Conservation (phyloP, 441 rosid species). For the Flueggea neowawraea region DNA sequence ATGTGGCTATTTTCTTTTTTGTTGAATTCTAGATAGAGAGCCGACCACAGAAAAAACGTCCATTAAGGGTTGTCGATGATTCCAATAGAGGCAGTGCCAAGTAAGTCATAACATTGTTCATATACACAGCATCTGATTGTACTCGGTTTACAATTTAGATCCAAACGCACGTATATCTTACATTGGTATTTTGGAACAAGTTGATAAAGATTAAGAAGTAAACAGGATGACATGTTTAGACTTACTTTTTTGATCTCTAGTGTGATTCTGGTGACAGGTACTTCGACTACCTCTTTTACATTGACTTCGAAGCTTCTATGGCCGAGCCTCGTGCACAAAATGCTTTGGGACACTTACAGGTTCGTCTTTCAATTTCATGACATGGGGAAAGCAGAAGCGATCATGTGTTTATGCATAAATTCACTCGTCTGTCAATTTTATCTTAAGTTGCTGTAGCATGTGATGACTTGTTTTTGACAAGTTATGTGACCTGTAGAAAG, state of each 20-base stretch:
- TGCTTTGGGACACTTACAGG: constrained; percentile 87
- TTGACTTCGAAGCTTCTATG: constrained; percentile 96
- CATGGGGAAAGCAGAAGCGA: background rate
- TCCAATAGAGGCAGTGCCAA: constrained; percentile 54
- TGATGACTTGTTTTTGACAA: no score
- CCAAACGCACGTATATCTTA: no score
- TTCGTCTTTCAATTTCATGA: constrained; percentile 14
- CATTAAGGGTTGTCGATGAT: constrained; percentile 59
- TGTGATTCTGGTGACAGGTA: constrained; percentile 44
- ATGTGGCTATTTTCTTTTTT: background rate
- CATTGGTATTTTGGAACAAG: no score
- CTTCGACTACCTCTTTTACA: constrained; percentile 88
- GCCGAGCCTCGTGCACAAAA: constrained; percentile 81
- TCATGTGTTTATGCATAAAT: no score
- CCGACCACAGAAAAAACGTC: constrained; percentile 62
- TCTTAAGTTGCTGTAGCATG: no score
- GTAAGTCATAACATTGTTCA: constrained; percentile 22
- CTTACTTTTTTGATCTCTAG: no score
- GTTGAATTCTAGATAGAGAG: constrained; percentile 50
- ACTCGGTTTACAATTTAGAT: no score
- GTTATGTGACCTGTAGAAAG: no score
- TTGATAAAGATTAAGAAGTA: no score
- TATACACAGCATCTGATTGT: no score
- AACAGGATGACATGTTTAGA: no score
- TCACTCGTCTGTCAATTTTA: no score